Evolutionary conservation across 2,329 filamentous ascomycete species (phyloP), one percentile per base, ranked within the genome.

Genomic region (Orbilia oligospora): DNA sequence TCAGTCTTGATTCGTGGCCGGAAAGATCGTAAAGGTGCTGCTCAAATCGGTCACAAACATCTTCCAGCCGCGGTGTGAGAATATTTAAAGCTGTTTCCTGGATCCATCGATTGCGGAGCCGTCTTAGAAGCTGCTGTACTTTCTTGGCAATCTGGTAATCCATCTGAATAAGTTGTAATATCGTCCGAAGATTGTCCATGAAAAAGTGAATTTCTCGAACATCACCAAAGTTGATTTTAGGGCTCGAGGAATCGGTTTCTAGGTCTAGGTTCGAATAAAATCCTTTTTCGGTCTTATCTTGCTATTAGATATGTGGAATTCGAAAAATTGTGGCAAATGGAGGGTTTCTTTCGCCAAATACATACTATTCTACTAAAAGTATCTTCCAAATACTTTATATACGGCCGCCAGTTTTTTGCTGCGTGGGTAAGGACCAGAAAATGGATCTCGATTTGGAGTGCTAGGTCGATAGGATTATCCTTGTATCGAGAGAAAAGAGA

Each of bases 391-490:
- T 71, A 71, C 16, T 61, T 64, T 4, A 77, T 71, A 30, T 77
- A 77, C 24, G 73, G 73, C 18, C 73, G 38, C 73, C 73, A 77
- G 44, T 77, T 71, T 33, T 61, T 68, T 22, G 61, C 73, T 4
- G 61, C 58, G 18, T 77, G 67, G 0, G 67, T 77, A 16, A 71
- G 36, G 0, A 77, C 33, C 3, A 68, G 27, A n/a, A 68, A 68
- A 36, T 77, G 73, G 18, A 77, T 77, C 33, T 77, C 67, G 14
- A 77, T 56, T 67, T 77, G 73, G n/a, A 77, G 46, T 0, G 68
- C 68, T 20, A 77, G 20, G 46, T 77, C 73, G 16, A 67, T 68
- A 5, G 73, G 73, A 14, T 71, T 71, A 24, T 71, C 67, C 12
- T 77, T 77, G 14, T 71, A 77, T 20, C 63, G 61, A 10, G 51